A percentile compares a stretch with the other conserved stretches of the same genome.
phyloP scores from a whole-genome alignment of 305 asterid genomes.

The Lippia alba region DNA sequence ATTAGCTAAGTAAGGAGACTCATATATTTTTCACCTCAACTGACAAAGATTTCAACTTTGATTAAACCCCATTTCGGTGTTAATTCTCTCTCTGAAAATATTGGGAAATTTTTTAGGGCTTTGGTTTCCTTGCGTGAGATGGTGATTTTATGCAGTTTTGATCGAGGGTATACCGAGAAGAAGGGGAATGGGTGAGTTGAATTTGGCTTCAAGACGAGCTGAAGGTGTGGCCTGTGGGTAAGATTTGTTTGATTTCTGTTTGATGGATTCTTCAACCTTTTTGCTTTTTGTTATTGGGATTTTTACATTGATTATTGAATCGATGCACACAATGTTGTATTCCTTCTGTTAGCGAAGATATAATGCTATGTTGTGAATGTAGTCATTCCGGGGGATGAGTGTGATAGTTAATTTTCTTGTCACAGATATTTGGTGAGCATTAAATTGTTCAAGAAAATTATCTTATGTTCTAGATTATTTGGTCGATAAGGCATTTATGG shows the following conservation, averaged over 20 bases:
- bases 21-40: slow-evolving; percentile 32
- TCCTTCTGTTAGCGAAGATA: background rate
- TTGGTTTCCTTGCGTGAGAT: slow-evolving; percentile 28
- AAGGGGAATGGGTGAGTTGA: slow-evolving; percentile 55
- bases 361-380: background rate
- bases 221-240: slow-evolving; percentile 98
- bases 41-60: slow-evolving; percentile 33
- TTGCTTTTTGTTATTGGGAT: background rate
- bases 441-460: slow-evolving; percentile 1
- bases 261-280: background rate
- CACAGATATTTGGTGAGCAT: background rate
- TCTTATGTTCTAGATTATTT: background rate
- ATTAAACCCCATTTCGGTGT: slow-evolving; percentile 36
- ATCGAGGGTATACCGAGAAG: slow-evolving; percentile 69
- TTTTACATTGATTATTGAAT: slow-evolving; percentile 15
- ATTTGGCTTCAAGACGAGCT: slow-evolving; percentile 88
- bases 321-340: slow-evolving; percentile 33
- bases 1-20: slow-evolving; percentile 17
- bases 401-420: too few relatives aligned
- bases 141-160: slow-evolving; percentile 38
- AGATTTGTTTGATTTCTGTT: slow-evolving; percentile 15
- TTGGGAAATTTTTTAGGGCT: slow-evolving; percentile 33
- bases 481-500: background rate
- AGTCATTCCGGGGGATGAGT: background rate
- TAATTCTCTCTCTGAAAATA: slow-evolving; percentile 32